phyloP scores from a whole-genome alignment of 768 basidiomycete genomes.

The Psilocybe sp. region DNA sequence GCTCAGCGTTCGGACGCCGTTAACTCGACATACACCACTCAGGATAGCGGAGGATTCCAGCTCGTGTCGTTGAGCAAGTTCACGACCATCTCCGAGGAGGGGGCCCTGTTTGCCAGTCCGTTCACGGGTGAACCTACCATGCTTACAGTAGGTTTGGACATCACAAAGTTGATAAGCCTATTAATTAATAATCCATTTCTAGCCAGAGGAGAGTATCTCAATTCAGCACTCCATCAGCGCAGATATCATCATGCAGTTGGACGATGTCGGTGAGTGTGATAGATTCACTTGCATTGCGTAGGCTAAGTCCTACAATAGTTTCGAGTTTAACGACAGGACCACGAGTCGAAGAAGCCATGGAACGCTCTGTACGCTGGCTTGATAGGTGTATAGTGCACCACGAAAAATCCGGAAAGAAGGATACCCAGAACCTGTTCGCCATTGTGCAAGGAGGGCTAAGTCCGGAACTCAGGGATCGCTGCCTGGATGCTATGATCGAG shows the following conservation, averaged over 20 bases:
- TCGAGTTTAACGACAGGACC: constrained; percentile 78
- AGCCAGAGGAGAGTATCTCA: constrained; percentile 91
- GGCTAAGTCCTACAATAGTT: constrained; percentile 41
- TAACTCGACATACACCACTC: background rate
- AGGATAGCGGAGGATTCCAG: constrained; percentile 93
- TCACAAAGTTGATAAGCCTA: background rate
- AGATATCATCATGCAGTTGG: constrained; percentile 94
- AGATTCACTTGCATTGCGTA: background rate
- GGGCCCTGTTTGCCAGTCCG: constrained; percentile 80
- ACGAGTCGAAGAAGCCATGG: constrained; percentile 86
- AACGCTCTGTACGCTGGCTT: constrained; percentile 85
- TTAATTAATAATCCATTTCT: constrained; percentile 3
- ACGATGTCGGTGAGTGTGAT: constrained; percentile 73
- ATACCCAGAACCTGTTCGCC: constrained; percentile 82
- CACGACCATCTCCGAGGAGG: constrained; percentile 84
- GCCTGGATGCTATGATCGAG: constrained; percentile 78
- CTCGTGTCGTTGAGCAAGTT: constrained; percentile 83
- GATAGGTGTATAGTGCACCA: constrained; percentile 84
- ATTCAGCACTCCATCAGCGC: constrained; percentile 90
- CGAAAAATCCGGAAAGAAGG: constrained; percentile 58
- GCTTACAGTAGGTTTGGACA: constrained; percentile 60
- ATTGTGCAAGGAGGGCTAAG: constrained; percentile 90
- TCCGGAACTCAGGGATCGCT: constrained; percentile 64
- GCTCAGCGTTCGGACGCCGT: background rate
- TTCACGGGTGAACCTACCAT: constrained; percentile 87